Conservation (phyloP, 208 protist species). For the Spongospora subterranea region DNA sequence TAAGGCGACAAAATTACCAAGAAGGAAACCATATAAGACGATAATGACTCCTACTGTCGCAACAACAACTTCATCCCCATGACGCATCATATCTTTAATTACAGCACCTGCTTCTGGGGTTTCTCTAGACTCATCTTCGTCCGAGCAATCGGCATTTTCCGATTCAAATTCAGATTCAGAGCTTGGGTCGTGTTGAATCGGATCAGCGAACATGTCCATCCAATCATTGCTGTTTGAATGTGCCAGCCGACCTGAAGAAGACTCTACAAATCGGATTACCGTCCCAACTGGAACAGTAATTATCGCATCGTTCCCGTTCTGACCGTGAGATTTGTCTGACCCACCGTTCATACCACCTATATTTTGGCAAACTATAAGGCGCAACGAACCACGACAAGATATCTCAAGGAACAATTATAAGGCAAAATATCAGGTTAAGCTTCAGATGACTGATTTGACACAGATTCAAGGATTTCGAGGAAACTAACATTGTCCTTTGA, state of each 20-base stretch:
- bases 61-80: neutral
- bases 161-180: neutral
- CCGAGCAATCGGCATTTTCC: neutral
- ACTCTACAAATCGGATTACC: neutral
- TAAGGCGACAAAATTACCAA: neutral
- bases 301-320: slow-evolving; percentile 15
- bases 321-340: neutral
- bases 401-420: no score
- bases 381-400: no score
- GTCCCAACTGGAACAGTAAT: slow-evolving; percentile 27
- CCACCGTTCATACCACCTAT: slow-evolving; percentile 43
- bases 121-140: neutral
- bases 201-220: slow-evolving; percentile 23
- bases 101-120: neutral
- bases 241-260: no score
- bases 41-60: neutral
- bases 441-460: no score
- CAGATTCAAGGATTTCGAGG: no score
- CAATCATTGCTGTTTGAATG: neutral
- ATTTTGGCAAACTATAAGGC: neutral
- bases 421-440: no score
- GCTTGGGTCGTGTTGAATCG: neutral
- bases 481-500: slow-evolving; percentile 33
- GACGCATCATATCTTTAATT: neutral
- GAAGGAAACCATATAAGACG: neutral